Evolutionary conservation across 192 early-diverging fungal genomes (phyloP).

Genomic region (Coemansia sp.): DNA sequence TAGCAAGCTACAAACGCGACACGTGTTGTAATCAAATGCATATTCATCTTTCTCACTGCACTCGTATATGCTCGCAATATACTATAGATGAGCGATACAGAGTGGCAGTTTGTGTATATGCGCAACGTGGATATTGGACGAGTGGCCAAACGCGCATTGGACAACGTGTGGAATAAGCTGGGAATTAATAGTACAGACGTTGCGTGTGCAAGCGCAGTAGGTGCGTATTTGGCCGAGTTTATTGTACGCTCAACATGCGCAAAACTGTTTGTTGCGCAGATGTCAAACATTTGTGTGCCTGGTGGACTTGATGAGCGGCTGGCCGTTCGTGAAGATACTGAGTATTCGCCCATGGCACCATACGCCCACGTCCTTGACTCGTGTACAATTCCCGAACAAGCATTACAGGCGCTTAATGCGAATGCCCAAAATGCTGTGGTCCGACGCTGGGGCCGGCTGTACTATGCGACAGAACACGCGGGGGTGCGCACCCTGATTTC

Average conservation of each 20-base stretch:
- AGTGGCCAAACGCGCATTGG: slow-evolving; percentile 8
- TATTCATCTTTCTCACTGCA: too few relatives aligned
- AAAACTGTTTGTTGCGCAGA: slow-evolving; percentile 8
- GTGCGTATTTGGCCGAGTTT: slow-evolving; percentile 40
- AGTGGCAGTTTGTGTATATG: slow-evolving; percentile 50
- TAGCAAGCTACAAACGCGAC: neutral
- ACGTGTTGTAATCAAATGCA: neutral
- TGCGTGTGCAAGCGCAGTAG: slow-evolving; percentile 24
- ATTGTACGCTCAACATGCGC: slow-evolving; percentile 21
- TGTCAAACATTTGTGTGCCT: slow-evolving; percentile 2
- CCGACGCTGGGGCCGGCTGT: slow-evolving; percentile 34
- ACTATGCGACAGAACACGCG: slow-evolving; percentile 12
- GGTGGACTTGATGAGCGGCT: slow-evolving; percentile 22
- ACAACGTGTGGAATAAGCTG: slow-evolving; percentile 21
- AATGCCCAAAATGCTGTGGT: slow-evolving; percentile 28
- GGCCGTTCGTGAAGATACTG: slow-evolving; percentile 13
- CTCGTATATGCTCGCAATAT: neutral
- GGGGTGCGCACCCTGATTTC: slow-evolving; percentile 20
- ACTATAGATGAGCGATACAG: neutral
- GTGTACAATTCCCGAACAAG: slow-evolving; percentile 16
- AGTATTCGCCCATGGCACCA: slow-evolving; percentile 29
- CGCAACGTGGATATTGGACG: slow-evolving; percentile 49
- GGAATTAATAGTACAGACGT: slow-evolving; percentile 19
- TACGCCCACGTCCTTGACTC: slow-evolving; percentile 16
- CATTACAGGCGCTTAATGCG: slow-evolving; percentile 20